Evolutionary conservation across 2,329 filamentous ascomycete species (phyloP), one percentile per base, ranked within the genome.

Genomic region (Botryotinia narcissicola): DNA sequence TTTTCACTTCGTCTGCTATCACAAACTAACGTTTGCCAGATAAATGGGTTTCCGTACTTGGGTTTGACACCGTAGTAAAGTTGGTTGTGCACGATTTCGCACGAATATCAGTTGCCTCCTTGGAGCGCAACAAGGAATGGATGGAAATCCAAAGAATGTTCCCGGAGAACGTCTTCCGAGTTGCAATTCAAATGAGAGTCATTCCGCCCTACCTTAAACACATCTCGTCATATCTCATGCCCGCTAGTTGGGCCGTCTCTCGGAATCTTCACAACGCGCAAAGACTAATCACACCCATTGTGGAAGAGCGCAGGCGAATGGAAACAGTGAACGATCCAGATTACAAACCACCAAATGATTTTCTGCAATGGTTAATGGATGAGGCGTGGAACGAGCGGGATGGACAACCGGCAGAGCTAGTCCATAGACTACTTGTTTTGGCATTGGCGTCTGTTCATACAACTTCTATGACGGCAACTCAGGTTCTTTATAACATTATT

Each of bases 401-500:
- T 60, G 29, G 29, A 4, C 57, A 60, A 25, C 9, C 57, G 18
- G 18, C 8, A 35, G 32, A 60, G 44, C 57, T 60, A 14, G 57
- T 60, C 12, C 57, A 60, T 35, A 60, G 32, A 60, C 32, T 60
- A 35, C 57, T 60, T 22, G 32, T 64, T 29, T 46, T 64, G n/a
- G 25, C 81, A 61, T 85, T 87, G 64, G 85, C 85, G 0, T 84
- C 86, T 8, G 86, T 88, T 48, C 85, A 87, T 74, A 87, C 85
- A 0, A 87, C 85, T 0, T 84, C 84, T 0, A 76, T 84, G 48
- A 82, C 83, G 0, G 76, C 84, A 0, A 86, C 85, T 5, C 80
- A 88, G 83, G 73, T 85, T 77, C 83, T 90, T 63, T 88, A 87
- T 77, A 85, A 86, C 69, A 78, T 90, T 14, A 84, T 84, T 0